Evolutionary conservation across 2,329 filamentous ascomycete species (phyloP), one percentile per base, ranked within the genome.

Genomic region (Sclerotinia minor): DNA sequence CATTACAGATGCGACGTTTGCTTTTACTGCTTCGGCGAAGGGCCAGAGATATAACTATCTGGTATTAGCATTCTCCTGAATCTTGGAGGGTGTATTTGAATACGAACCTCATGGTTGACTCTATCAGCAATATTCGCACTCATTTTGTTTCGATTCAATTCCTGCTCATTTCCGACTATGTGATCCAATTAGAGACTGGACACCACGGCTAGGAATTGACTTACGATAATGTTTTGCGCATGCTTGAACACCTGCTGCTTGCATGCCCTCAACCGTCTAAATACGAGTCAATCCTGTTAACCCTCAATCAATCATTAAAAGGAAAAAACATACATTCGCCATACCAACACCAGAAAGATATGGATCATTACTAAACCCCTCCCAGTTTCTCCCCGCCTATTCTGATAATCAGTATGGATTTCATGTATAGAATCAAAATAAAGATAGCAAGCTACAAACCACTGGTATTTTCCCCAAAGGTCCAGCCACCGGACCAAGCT

Each of bases 341-440:
- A 88, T 85, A 13, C 84, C 86, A 70, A 89, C 81, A 24, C 88
- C 89, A 26, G 87, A 86, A 41, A 92, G 81, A 57, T 94, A 92
- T 0, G 92, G 91, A 75, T 96, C 92, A 0, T 88, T 83, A 0
- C 90, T 89, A 75, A 94, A 95, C 0, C 88, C 91, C 77, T 95
- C 92, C 92, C 92, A 96, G 76, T 92, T 93, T 49, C 92, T 83
- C 0, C 92, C 92, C 44, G 87, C 92, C 59, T 85, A 82, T 1
- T 86, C 52, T 9, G 19, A 84, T 58, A 83, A 80, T 68, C 26
- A 68, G 61, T n/a, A 47, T 35, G 26, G 38, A 3, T 38, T 38
- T 38, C 38, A 38, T 13, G 11, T 3, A 38, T 38, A 38, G 13
- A 38, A 11, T 11, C 11, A 9, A 38, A 38, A 38, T 35, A 35